A percentile compares a stretch with the other conserved stretches of the same genome.
Evolutionary conservation across 2,329 filamentous ascomycete species (phyloP).

Genomic region (Alternaria novae-zelandiae): DNA sequence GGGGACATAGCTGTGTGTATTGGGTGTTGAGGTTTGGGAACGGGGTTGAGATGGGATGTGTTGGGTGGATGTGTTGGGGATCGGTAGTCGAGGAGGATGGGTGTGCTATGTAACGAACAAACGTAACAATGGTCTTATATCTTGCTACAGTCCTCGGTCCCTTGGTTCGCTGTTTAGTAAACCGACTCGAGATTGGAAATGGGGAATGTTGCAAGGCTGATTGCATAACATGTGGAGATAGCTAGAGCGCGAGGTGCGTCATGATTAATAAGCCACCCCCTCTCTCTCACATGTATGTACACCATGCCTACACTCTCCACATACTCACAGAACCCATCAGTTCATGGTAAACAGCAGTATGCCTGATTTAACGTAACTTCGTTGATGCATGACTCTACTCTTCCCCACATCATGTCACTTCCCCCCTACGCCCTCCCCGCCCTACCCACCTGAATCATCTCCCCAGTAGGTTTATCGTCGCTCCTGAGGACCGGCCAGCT

Average conservation of each 20-base stretch:
- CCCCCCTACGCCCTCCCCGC: conserved; percentile 60
- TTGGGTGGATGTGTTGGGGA: not conserved
- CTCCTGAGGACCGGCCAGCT: conserved; percentile 87
- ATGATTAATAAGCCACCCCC: conserved; percentile 34
- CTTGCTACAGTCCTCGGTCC: not conserved
- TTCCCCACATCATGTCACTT: too few species aligned
- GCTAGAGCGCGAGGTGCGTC: conserved; percentile 23
- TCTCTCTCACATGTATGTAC: not conserved
- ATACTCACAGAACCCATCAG: too few species aligned
- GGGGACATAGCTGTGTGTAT: conserved; percentile 15
- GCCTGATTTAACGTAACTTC: not conserved
- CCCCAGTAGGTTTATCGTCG: conserved; percentile 73
- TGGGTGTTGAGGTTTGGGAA: too few species aligned
- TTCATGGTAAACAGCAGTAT: too few species aligned
- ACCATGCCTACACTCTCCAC: too few species aligned
- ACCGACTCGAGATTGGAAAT: conserved; percentile 15
- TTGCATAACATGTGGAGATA: conserved; percentile 31
- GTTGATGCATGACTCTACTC: not conserved
- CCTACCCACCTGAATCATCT: conserved; percentile 88
- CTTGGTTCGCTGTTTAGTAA: conserved; percentile 30
- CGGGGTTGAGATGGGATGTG: not conserved
- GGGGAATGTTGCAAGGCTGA: conserved; percentile 22
- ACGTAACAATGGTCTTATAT: not conserved
- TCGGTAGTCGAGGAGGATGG: not conserved
- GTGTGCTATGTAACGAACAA: not conserved